phyloP scores from a whole-genome alignment of 768 basidiomycete species.

The Harrya chromipes region DNA sequence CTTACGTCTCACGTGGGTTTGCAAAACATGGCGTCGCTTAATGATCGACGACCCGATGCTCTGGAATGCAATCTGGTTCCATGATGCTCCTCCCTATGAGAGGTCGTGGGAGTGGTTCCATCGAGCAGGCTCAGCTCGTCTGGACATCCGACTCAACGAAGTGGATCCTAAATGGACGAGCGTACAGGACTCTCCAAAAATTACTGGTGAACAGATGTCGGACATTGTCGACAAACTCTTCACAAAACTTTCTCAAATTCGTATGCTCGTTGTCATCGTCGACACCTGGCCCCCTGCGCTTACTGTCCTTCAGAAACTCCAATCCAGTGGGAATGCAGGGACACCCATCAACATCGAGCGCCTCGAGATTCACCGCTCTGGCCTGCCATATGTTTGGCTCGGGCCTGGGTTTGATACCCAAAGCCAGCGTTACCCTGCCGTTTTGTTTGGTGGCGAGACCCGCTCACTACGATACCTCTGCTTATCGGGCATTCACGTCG shows the following conservation, averaged over 20 bases:
- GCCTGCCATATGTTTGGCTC: constrained; percentile 44
- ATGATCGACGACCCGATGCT: constrained; percentile 48
- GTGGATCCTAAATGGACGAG: constrained; percentile 23
- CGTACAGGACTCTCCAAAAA: constrained; percentile 26
- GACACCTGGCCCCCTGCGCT: constrained; percentile 54
- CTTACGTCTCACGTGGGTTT: constrained; percentile 56
- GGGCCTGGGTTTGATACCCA: constrained; percentile 40
- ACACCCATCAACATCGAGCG: constrained; percentile 49
- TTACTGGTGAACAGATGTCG: constrained; percentile 44
- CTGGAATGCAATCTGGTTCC: constrained; percentile 69
- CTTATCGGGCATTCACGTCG: constrained; percentile 57
- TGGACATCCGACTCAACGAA: constrained; percentile 65
- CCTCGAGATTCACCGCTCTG: constrained; percentile 62
- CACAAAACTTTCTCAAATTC: constrained; percentile 52
- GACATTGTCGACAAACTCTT: constrained; percentile 50
- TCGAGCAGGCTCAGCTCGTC: constrained; percentile 49
- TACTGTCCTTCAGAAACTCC: constrained; percentile 49
- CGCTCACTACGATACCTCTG: constrained; percentile 49
- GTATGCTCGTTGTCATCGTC: constrained; percentile 56
- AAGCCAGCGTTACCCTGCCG: constrained; percentile 32
- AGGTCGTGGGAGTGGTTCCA: constrained; percentile 56
- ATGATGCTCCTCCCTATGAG: constrained; percentile 46
- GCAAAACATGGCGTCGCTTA: constrained; percentile 50
- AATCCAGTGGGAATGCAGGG: constrained; percentile 31
- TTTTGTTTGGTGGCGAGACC: constrained; percentile 51